These are phyloP conservation scores for Lasiodiplodia sp. DNA, from an alignment of 2,329 filamentous ascomycete genomes.

Conservation along the genomic window DNA sequence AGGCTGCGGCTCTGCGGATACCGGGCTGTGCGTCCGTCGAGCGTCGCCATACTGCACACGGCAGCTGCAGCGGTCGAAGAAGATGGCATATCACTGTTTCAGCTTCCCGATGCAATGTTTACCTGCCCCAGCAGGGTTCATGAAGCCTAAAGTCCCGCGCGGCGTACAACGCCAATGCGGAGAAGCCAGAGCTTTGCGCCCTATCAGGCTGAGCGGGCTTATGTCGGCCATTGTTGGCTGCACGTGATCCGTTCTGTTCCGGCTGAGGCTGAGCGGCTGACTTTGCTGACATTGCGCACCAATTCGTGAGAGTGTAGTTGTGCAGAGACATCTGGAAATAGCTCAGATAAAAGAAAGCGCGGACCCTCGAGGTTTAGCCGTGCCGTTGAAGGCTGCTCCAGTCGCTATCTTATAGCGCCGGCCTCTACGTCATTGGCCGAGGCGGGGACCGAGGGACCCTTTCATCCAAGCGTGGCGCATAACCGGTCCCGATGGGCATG, in stretches of 20 bases:
- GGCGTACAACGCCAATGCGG: neutral
- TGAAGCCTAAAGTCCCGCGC: constrained; percentile 1
- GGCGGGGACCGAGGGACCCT: neutral
- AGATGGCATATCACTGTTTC: neutral
- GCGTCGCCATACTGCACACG: constrained; percentile 3
- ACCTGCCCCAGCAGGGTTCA: neutral
- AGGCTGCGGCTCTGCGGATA: constrained; percentile 10
- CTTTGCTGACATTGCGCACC: neutral
- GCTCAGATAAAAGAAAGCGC: neutral
- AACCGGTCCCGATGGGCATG: neutral
- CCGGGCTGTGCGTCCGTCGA: constrained; percentile 12
- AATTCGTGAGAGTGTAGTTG: neutral
- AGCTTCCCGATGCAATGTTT: neutral
- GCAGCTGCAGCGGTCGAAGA: neutral
- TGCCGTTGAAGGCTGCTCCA: neutral
- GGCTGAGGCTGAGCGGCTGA: neutral
- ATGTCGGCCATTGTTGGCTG: neutral
- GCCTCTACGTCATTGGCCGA: constrained; percentile 14
- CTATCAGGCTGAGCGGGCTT: neutral
- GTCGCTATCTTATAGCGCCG: neutral
- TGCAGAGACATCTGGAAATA: neutral
- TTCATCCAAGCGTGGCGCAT: neutral
- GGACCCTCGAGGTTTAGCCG: constrained; percentile 6
- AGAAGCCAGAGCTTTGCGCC: constrained; percentile 1
- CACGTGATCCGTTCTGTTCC: neutral